Base-by-base conservation (phyloP, 2,329 filamentous ascomycete genomes). In the Aspergillus tamarii region DNA sequence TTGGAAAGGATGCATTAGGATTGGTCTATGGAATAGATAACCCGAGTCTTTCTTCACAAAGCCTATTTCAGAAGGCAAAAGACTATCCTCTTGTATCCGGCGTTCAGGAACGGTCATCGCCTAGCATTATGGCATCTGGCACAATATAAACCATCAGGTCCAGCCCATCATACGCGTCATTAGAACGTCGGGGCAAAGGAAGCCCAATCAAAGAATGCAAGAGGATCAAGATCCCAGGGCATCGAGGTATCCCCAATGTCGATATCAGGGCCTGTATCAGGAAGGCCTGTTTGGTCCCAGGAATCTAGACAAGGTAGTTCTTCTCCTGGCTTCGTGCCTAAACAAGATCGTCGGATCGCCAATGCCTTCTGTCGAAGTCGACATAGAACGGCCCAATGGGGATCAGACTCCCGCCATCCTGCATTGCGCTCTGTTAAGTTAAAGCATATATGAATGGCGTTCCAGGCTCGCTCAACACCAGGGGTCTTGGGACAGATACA, bases 401-500 rank as follows among this genome's bases (percentile, higher is more conserved):
- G 67, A 2, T 69, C 70, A 1, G 66, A 67, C 16, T 70, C 66
- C 2, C 70, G 69, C 68, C 66, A 69, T 2, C 60, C 60, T 4
- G 68, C 59, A 28, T 70, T 63, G 6, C 55, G 60, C 23, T 72
- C 68, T 6, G 45, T 61, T 11, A 71, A 21, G 9, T 65, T 60
- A 23, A 71, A 72, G 11, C 62, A 63, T 1, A 19, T 36, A 11
- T 70, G 64, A 0, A 72, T 41, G 4, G 14, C 58, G 1, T 53
- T 57, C 74, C 82, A 81, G 0, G 77, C 81, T 21, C 76, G 68
- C 0, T 73, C 71, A 0, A 71, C 70, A 23, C 69, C 69, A 0
- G 68, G 67, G 0, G 76, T 78, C 0, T 65, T 64, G 0, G 81
- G 81, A 57, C 69, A 73, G 4, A 83, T 73, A 61, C 80, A 81